Evolutionary conservation across 1,284 basidiomycete genomes (phyloP).

Genomic region (Leccinum insolens): DNA sequence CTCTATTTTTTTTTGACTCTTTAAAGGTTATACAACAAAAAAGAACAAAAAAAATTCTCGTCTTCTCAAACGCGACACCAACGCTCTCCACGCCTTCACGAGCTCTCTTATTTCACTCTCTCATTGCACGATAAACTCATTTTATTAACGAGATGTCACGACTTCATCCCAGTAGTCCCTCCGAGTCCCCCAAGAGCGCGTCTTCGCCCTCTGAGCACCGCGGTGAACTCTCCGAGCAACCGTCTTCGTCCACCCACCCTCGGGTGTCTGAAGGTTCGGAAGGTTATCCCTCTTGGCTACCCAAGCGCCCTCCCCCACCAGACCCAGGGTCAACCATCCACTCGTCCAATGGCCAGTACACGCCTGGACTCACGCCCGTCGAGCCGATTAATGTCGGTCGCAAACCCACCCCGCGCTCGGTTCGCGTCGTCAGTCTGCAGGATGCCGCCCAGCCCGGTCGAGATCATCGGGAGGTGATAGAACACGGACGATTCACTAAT

Average conservation of each 20-base stretch:
- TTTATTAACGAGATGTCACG: slow-evolving; percentile 52
- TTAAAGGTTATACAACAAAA: slow-evolving; percentile 9
- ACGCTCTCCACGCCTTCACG: slow-evolving; percentile 36
- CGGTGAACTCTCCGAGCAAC: slow-evolving; percentile 36
- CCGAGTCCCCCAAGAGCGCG: slow-evolving; percentile 39
- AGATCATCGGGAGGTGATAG: slow-evolving; percentile 50
- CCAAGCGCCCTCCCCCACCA: slow-evolving; percentile 73
- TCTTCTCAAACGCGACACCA: slow-evolving; percentile 35
- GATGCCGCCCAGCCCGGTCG: slow-evolving; percentile 42
- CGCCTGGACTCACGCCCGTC: slow-evolving; percentile 43
- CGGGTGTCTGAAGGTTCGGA: slow-evolving; percentile 56
- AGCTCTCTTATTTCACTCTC: slow-evolving; percentile 30
- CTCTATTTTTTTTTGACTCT: slow-evolving; percentile 13
- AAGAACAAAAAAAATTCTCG: slow-evolving; percentile 26
- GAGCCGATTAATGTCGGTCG: slow-evolving; percentile 58
- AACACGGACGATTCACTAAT: slow-evolving; percentile 48
- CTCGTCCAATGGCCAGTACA: slow-evolving; percentile 50
- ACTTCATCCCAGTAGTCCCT: slow-evolving; percentile 38
- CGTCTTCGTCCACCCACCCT: slow-evolving; percentile 39
- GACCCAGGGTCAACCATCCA: slow-evolving; percentile 71
- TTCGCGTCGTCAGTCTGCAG: slow-evolving; percentile 73
- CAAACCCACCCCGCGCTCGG: slow-evolving; percentile 74
- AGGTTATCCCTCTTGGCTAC: slow-evolving; percentile 81
- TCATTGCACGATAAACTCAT: slow-evolving; percentile 34
- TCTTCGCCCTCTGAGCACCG: slow-evolving; percentile 32